Evolutionary conservation across 2,329 filamentous ascomycete genomes (phyloP).

Genomic region (Scorias spongiosa): DNA sequence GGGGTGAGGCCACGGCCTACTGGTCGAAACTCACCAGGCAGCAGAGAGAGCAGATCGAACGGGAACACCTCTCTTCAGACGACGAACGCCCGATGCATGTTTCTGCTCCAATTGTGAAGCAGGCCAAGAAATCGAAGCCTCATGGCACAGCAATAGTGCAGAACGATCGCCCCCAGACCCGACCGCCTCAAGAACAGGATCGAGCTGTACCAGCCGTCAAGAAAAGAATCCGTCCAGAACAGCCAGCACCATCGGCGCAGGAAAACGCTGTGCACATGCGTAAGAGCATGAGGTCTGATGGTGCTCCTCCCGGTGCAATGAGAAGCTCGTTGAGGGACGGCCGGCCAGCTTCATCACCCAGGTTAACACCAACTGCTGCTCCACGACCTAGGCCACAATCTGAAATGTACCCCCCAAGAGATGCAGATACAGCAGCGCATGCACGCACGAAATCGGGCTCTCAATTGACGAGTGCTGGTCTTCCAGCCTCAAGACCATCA

Average conservation of each 20-base stretch:
- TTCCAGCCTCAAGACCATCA: not conserved
- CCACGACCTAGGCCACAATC: not conserved
- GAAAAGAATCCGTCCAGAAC: slow-evolving; percentile 21
- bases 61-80: slow-evolving; percentile 27
- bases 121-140: slow-evolving; percentile 27
- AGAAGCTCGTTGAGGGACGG: slow-evolving; percentile 14
- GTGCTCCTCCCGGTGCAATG: slow-evolving; percentile 13
- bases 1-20: slow-evolving; percentile 53
- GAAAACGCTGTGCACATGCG: slow-evolving; percentile 19
- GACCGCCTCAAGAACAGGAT: slow-evolving; percentile 4
- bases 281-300: slow-evolving; percentile 25
- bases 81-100: slow-evolving; percentile 9
- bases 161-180: not conserved
- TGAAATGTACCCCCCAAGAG: not conserved
- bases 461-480: not conserved
- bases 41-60: slow-evolving; percentile 47
- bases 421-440: not conserved
- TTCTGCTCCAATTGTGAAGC: slow-evolving; percentile 11
- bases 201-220: slow-evolving; percentile 24
- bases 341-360: not conserved
- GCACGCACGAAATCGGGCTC: not conserved
- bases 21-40: slow-evolving; percentile 52
- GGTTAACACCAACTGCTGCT: not conserved
- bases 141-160: not conserved
- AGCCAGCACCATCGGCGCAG: slow-evolving; percentile 7